Percentiles rank a stretch among this genome's conserved stretches.
phyloP scores from a whole-genome alignment of 2,329 filamentous ascomycete genomes.

The Fusarium mundagurra region DNA sequence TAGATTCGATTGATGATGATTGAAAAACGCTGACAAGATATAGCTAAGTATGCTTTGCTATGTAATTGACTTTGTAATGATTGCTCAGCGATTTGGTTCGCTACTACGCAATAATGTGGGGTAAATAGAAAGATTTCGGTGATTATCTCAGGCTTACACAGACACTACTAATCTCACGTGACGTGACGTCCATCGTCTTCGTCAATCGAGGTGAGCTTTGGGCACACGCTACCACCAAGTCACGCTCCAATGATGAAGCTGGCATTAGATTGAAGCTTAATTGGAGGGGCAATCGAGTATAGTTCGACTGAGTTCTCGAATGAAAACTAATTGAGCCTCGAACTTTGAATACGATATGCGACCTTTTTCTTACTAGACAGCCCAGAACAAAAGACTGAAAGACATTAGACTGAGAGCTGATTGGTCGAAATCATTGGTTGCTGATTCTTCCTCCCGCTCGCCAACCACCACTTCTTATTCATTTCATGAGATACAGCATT shows the following conservation, averaged over 20 bases:
- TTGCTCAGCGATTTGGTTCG: conserved; percentile 41
- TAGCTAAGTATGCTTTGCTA: conserved; percentile 24
- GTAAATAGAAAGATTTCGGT: background rate
- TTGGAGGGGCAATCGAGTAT: background rate
- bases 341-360: background rate
- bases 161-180: conserved; percentile 25
- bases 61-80: conserved; percentile 32
- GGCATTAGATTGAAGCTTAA: conserved; percentile 1
- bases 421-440: conserved; percentile 11
- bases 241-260: background rate
- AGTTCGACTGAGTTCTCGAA: background rate
- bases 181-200: background rate
- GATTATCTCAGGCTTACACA: conserved; percentile 37
- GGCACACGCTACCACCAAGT: background rate
- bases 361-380: background rate
- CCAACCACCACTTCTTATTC: conserved; percentile 15
- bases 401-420: background rate
- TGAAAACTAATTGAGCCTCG: background rate
- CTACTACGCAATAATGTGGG: background rate
- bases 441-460: background rate
- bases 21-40: conserved; percentile 43
- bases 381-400: background rate
- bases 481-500: background rate
- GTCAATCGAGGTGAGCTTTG: background rate
- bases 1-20: conserved; percentile 32